These are phyloP conservation scores for Phlyctochytrium arcticum DNA, from an alignment of 192 early-diverging fungal genomes.

Conservation along the genomic window DNA sequence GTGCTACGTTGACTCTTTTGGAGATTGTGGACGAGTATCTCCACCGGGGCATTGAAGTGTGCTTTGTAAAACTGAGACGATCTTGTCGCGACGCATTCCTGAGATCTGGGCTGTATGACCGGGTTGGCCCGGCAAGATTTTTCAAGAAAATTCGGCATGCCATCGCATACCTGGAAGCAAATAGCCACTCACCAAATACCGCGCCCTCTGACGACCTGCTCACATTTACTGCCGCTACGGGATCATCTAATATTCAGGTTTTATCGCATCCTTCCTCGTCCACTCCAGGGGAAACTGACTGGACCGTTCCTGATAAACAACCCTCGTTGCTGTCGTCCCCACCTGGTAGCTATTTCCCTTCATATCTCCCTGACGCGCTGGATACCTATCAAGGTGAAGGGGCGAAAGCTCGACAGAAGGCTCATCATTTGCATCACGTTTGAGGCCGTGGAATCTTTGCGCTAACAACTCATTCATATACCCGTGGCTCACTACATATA, in stretches of 20 bases:
- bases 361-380: conserved; percentile 9
- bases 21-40: conserved; percentile 89
- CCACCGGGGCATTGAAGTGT: conserved; percentile 75
- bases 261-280: neutral
- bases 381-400: no score
- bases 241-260: neutral
- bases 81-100: conserved; percentile 66
- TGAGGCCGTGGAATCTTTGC: no score
- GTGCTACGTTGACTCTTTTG: conserved; percentile 78
- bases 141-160: conserved; percentile 68
- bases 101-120: conserved; percentile 63
- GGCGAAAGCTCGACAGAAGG: no score
- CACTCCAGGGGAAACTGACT: no score
- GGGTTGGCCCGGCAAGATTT: conserved; percentile 60
- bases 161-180: conserved; percentile 11
- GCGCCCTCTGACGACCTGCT: neutral
- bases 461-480: no score
- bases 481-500: no score
- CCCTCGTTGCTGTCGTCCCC: conserved; percentile 5
- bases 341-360: conserved; percentile 12
- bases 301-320: conserved; percentile 17
- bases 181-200: neutral
- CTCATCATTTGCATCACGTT: no score
- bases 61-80: conserved; percentile 85
- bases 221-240: neutral